Evolutionary conservation across 192 early-diverging fungal species (phyloP), one percentile per base, ranked within the genome.

Genomic region (Diversispora eburnea): DNA sequence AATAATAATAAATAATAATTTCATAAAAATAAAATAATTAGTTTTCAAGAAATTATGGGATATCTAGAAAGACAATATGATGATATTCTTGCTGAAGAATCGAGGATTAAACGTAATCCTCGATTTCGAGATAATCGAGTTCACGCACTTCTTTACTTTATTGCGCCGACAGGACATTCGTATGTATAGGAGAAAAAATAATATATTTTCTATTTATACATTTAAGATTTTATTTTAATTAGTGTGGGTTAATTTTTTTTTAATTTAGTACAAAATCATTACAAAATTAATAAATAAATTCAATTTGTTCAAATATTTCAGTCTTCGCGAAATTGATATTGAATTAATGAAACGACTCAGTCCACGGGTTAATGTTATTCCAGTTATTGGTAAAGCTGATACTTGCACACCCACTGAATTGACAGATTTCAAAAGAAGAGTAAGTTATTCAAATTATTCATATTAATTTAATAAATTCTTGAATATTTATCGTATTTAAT

Each of bases 71-170:
- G 85, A 67, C 95, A 98, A 83, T 97, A 93, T 78, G 96, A 98
- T 80, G 91, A 93, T 73, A 93, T 97, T 77, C 80, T 98, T 64
- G 91, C 94, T 8, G 93, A 98, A 76, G 92, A 94, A 79, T 89
- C 90, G 74, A 78, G 90, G 70, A 91, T 92, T 80, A 92, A 91
- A 79, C 90, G 91, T 79, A 93, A 92, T 75, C 85, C 90, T 67
- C 86, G 95, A 79, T 97, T 96, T 86, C 75, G 80, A 41, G 98
- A 99, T 83, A 93, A 94, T 84, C 89, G 98, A 65, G 88, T 99
- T 43, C 98, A 99, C 77, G 93, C 92, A 13, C 86, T 97, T 25
- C 84, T 99, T 67, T 99, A 99, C 87, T 99, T 99, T 80, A 97
- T 99, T 75, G 87, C 92, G 45, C 96, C 98, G 20, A 95, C 95